phyloP scores from a whole-genome alignment of 2,329 filamentous ascomycete species.

The Hymenoscyphus albidus region DNA sequence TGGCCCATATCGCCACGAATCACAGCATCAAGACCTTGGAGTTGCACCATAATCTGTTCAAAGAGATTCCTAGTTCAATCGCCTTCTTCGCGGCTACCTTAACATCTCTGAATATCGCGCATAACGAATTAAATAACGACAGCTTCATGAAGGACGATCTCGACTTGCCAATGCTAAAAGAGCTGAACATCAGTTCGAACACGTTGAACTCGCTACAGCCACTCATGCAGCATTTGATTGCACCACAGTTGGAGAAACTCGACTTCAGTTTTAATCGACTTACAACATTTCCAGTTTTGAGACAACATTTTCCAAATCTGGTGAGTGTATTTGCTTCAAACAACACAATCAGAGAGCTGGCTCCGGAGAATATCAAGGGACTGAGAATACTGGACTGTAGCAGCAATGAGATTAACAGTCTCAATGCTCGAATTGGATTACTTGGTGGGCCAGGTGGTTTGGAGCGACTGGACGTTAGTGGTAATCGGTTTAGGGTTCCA shows the following conservation, averaged over 20 bases:
- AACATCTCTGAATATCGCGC: conserved; percentile 67
- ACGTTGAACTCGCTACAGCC: conserved; percentile 67
- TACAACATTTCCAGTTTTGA: conserved; percentile 62
- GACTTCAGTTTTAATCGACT: conserved; percentile 84
- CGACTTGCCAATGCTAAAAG: conserved; percentile 68
- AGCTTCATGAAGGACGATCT: conserved; percentile 63
- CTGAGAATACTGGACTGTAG: conserved; percentile 72
- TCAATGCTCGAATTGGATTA: conserved; percentile 78
- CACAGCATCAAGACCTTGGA: conserved; percentile 56
- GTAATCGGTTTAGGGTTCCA: conserved; percentile 85
- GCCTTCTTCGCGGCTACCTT: conserved; percentile 68
- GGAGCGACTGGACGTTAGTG: conserved; percentile 70
- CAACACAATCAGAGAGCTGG: conserved; percentile 72
- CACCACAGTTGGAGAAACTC: conserved; percentile 70
- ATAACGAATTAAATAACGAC: conserved; percentile 66
- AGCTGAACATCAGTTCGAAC: conserved; percentile 72
- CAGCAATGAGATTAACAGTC: conserved; percentile 79
- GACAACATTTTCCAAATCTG: conserved; percentile 65
- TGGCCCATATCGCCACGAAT: conserved; percentile 50
- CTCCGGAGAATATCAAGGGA: conserved; percentile 69
- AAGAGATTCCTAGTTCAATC: conserved; percentile 64
- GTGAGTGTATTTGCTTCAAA: conserved; percentile 69
- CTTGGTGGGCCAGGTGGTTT: conserved; percentile 58
- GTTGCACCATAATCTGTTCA: conserved; percentile 74
- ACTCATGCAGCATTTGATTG: conserved; percentile 63